Evolutionary conservation across 2,329 filamentous ascomycete genomes (phyloP).

Genomic region (Fusarium incarnatum): DNA sequence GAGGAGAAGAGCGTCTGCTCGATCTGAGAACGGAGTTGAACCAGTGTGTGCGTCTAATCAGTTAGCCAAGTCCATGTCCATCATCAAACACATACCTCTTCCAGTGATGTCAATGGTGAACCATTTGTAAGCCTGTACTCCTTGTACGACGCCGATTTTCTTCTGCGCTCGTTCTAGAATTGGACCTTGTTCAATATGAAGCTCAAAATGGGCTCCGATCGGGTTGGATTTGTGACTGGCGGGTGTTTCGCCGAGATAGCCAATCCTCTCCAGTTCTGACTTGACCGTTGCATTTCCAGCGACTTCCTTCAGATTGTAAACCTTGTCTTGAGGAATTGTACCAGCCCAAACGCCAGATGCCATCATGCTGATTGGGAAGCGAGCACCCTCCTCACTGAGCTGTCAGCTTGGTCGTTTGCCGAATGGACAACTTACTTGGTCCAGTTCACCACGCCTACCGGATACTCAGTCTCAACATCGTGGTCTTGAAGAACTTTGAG

Average conservation of each 20-base stretch:
- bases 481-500: constrained; percentile 75
- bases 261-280: constrained; percentile 73
- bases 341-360: constrained; percentile 82
- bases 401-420: background rate
- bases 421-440: constrained; percentile 65
- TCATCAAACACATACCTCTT: constrained; percentile 19
- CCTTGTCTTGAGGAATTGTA: constrained; percentile 69
- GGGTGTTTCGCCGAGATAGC: constrained; percentile 69
- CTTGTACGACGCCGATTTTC: constrained; percentile 37
- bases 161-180: constrained; percentile 32
- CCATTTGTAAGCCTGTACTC: constrained; percentile 47
- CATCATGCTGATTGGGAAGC: constrained; percentile 81
- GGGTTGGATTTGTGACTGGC: constrained; percentile 54
- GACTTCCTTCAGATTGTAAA: constrained; percentile 73
- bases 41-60: constrained; percentile 49
- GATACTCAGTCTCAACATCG: constrained; percentile 74
- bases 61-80: constrained; percentile 15
- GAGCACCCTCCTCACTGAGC: constrained; percentile 79
- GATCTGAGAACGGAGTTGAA: constrained; percentile 46
- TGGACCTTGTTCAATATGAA: constrained; percentile 80
- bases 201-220: constrained; percentile 81
- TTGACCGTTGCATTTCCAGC: constrained; percentile 44
- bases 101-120: constrained; percentile 44
- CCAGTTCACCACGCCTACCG: constrained; percentile 82
- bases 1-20: constrained; percentile 49